Conservation (phyloP, 2,329 filamentous ascomycete genomes). For the Neonectria magnoliae region DNA sequence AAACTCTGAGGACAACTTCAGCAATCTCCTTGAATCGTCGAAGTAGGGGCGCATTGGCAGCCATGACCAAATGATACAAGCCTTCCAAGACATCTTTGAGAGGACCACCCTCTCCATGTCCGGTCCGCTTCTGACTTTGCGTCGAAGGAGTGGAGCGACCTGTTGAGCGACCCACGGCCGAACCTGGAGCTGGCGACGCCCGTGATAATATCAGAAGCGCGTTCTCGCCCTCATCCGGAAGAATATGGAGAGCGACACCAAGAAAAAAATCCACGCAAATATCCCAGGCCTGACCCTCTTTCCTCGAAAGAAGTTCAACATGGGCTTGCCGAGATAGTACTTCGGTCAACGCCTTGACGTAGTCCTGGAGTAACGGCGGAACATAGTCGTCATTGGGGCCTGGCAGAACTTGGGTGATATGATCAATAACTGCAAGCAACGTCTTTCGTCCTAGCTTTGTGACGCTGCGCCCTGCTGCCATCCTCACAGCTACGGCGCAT, state of each 20-base stretch:
- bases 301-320: slow-evolving; percentile 77
- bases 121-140: slow-evolving; percentile 44
- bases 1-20: slow-evolving; percentile 65
- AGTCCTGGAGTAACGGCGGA: slow-evolving; percentile 77
- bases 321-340: slow-evolving; percentile 80
- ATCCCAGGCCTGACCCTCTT: slow-evolving; percentile 71
- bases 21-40: slow-evolving; percentile 66
- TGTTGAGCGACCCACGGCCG: slow-evolving; percentile 42
- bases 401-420: slow-evolving; percentile 80
- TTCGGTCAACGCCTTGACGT: slow-evolving; percentile 77
- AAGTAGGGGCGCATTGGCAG: slow-evolving; percentile 73
- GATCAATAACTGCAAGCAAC: slow-evolving; percentile 79
- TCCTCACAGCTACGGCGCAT: slow-evolving; percentile 76
- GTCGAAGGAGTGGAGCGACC: slow-evolving; percentile 43
- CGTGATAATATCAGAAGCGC: slow-evolving; percentile 49
- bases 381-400: slow-evolving; percentile 70
- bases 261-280: slow-evolving; percentile 76
- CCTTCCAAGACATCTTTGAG: slow-evolving; percentile 64
- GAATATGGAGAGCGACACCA: slow-evolving; percentile 64
- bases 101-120: slow-evolving; percentile 45
- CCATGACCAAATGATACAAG: slow-evolving; percentile 70
- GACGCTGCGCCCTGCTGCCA: slow-evolving; percentile 75
- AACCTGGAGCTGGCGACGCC: slow-evolving; percentile 58
- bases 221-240: slow-evolving; percentile 52
- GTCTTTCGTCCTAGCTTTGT: slow-evolving; percentile 78